Base-by-base conservation (phyloP, 371 early-diverging fungal genomes). In the Dichotomocladium elegans region DNA sequence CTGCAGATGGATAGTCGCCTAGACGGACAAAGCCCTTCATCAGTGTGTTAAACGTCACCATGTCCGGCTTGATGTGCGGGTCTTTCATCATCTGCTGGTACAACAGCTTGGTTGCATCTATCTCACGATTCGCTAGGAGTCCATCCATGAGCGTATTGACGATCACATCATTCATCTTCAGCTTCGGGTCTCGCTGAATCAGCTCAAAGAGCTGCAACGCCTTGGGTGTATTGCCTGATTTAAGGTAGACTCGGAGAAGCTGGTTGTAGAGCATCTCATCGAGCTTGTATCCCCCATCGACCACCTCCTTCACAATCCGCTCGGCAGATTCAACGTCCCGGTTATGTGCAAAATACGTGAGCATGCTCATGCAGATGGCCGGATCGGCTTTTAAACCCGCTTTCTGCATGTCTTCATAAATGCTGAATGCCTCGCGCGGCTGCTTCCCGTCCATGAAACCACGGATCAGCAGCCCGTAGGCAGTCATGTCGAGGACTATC, bases 111-210 rank as follows among this genome's bases (percentile, higher is more conserved):
- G 77, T 74, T 10, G 66, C 66, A 0, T 55, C 41, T 15, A 67
- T 41, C 53, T 77, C 72, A 5, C 57, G 53, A 37, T 68, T 70
- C 28, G 71, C 71, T 0, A 77, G 61, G 1, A 73, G 46, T 0
- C 77, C 77, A 40, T 77, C 62, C n/a, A 77, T 56, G 67, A 77
- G 60, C 1, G 71, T 77, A 28, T 77, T 77, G 12, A 72, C 33
- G 26, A 73, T 58, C 1, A 73, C 51, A 41, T 63, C 66, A 30
- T 73, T 73, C 9, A 77, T 43, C 12, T 63, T 21, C 9, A 70
- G 45, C 4, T 37, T 35, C 2, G 62, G 64, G 27, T 70, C 50
- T 24, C 54, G 56, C 40, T 77, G 69, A 3, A 77, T 48, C 5
- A 61, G 59, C 25, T 68, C 50, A 31, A 73, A 77, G 1, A 57